Evolutionary conservation across 768 basidiomycete species (phyloP).

Genomic region (Asterophora parasitica): DNA sequence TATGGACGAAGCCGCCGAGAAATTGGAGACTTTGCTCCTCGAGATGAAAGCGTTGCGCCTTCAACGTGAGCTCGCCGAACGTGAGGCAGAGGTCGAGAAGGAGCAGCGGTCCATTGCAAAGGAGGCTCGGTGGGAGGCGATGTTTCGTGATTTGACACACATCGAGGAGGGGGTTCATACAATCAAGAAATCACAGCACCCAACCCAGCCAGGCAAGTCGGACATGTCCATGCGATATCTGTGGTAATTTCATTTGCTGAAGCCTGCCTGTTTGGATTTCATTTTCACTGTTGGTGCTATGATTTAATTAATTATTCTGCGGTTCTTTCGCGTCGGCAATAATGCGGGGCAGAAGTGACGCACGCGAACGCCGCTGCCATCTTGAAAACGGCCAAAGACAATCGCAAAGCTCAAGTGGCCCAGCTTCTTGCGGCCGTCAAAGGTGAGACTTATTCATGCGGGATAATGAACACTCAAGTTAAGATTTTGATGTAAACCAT

Average conservation of each 20-base stretch:
- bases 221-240: too few relatives aligned
- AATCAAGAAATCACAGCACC: slow-evolving; percentile 1
- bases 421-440: slow-evolving; percentile 10
- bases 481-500: slow-evolving; percentile 1
- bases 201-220: too few relatives aligned
- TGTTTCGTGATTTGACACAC: slow-evolving; percentile 11
- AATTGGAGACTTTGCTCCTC: slow-evolving; percentile 8
- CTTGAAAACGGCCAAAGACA: slow-evolving; percentile 9
- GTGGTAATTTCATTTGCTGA: too few relatives aligned
- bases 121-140: slow-evolving; percentile 5
- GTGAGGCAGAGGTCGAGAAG: slow-evolving; percentile 8
- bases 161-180: slow-evolving; percentile 3
- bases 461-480: too few relatives aligned
- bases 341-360: background rate
- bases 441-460: slow-evolving; percentile 7
- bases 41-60: slow-evolving; percentile 5
- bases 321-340: background rate
- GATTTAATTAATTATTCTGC: background rate
- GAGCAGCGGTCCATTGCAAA: slow-evolving; percentile 12
- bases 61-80: slow-evolving; percentile 5
- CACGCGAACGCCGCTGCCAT: slow-evolving; percentile 8
- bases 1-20: slow-evolving; percentile 4
- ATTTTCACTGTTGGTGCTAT: background rate
- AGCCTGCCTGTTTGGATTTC: too few relatives aligned
- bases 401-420: slow-evolving; percentile 8